Percentiles rank a stretch among this genome's conserved stretches.
Evolutionary conservation across 129 eudicot genomes (phyloP).

Genomic region (Calendula officinalis): DNA sequence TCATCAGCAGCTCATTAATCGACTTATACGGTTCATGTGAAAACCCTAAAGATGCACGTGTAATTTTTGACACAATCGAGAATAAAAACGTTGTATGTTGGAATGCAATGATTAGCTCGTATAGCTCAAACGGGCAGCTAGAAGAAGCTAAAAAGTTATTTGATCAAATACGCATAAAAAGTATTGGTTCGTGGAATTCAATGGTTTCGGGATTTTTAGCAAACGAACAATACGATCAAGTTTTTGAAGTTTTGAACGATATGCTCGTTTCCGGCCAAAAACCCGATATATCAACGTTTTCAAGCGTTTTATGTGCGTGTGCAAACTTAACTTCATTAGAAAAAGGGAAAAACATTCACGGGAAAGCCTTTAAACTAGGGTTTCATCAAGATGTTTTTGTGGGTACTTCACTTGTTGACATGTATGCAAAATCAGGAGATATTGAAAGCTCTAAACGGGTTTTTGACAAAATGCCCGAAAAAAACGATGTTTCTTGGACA

Average conservation of each 20-base stretch:
- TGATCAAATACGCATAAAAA: constrained; percentile 46
- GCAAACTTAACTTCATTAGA: constrained; percentile 53
- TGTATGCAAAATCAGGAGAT: constrained; percentile 73
- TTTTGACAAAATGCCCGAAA: constrained; percentile 38
- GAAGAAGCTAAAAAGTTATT: constrained; percentile 59
- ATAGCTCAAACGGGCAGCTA: constrained; percentile 49
- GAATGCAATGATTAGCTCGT: constrained; percentile 64
- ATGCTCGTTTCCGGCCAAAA: constrained; percentile 50
- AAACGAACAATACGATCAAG: constrained; percentile 38
- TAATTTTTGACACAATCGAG: constrained; percentile 43
- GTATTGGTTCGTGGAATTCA: constrained; percentile 59
- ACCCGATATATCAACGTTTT: constrained; percentile 51
- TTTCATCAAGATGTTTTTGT: constrained; percentile 45
- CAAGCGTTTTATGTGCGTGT: constrained; percentile 53
- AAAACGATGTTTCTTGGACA: constrained; percentile 68
- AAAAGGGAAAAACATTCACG: constrained; percentile 54
- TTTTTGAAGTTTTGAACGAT: constrained; percentile 44
- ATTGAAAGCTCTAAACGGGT: constrained; percentile 44
- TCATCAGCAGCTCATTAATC: constrained; percentile 48
- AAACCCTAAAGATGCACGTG: constrained; percentile 36
- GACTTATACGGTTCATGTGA: constrained; percentile 62
- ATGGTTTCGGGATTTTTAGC: constrained; percentile 52
- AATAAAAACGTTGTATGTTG: constrained; percentile 64
- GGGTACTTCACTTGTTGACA: constrained; percentile 59
- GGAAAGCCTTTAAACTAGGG: constrained; percentile 46